Evolutionary conservation across 768 basidiomycete species (phyloP), one percentile per base, ranked within the genome.

Genomic region (Leccinum truebloodii): DNA sequence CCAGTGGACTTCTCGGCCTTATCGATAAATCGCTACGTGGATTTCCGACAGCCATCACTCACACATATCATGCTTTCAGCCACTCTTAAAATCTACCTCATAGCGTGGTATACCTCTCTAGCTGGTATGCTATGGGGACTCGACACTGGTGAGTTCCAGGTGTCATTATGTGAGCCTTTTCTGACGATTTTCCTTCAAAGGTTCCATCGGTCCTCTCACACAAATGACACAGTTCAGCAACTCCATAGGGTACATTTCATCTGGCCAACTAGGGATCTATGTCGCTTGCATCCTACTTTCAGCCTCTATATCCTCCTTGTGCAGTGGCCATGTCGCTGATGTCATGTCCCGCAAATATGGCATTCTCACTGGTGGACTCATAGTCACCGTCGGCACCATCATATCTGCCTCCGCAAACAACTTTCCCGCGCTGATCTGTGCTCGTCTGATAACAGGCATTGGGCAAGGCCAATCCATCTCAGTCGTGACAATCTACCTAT

Each of bases 381-480:
- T 82, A 20, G 80, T 78, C 59, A 71, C 77, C n/a, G 37, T 75
- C 16, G 81, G 83, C 1, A 75, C 75, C 39, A 75, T 71, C 28
- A 67, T 83, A 14, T 77, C 75, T 3, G 73, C 78, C 58, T 71
- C 74, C 28, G 69, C 79, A 4, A 65, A 63, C n/a, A 62, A 60
- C 5, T 71, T 83, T 8, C 63, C 72, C 13, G 67, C 76, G 59
- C 69, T 84, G 30, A 73, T 83, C 30, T 68, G 78, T 26, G 83
- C 79, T 1, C 72, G 82, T 12, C 75, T 79, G 20, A 67, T 83
- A 51, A 77, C 80, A 2, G 83, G 82, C 0, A 61, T 78, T 1
- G 80, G 79, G n/a, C 76, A 82, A 63, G 81, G 81, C 14, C 67
- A 82, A 13, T 79, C 79, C 63, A 71, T 80, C 48, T 78, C 77